Evolutionary conservation across 306 rosid genomes (phyloP).

Genomic region (Cucumis cinereus): DNA sequence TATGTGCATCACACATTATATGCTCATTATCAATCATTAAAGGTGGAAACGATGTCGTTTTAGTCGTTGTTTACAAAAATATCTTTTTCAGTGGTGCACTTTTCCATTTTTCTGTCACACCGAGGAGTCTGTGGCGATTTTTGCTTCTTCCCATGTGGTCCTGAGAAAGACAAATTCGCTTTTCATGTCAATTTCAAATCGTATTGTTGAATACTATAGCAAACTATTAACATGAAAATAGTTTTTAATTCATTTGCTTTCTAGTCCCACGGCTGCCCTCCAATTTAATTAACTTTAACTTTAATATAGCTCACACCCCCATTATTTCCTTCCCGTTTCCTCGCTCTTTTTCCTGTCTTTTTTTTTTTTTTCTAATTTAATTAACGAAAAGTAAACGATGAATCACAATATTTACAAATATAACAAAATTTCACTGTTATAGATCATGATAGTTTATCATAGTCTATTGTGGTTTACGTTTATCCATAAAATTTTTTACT

Average conservation of each 20-base stretch:
- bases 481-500: no score
- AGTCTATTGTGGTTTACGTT: no score
- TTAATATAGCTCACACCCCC: background rate
- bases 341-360: background rate
- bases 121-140: background rate
- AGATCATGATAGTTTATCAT: no score
- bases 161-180: background rate
- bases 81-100: background rate
- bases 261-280: background rate
- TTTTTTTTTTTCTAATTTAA: background rate
- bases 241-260: background rate
- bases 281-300: background rate
- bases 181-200: background rate
- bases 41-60: background rate
- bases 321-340: background rate
- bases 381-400: background rate
- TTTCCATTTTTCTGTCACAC: background rate
- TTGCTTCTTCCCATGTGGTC: slow-evolving; percentile 2
- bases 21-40: background rate
- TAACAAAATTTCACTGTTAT: no score
- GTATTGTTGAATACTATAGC: background rate
- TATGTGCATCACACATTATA: background rate
- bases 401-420: no score
- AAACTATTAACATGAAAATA: background rate
- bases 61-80: background rate